Evolutionary conservation across 2,329 filamentous ascomycete species (phyloP).

Genomic region (Drechslerella stenobrocha): DNA sequence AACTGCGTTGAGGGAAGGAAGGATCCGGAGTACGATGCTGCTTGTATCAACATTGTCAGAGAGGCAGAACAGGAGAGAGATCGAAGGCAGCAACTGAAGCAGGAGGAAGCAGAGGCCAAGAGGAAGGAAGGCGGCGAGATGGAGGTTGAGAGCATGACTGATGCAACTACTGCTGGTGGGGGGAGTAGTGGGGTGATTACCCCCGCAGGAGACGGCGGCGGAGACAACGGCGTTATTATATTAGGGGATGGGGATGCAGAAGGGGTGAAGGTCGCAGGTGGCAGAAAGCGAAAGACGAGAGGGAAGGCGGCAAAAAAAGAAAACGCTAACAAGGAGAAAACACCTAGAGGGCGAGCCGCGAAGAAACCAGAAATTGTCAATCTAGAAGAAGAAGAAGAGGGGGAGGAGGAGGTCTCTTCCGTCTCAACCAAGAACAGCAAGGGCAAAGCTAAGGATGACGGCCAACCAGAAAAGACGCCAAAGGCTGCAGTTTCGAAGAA

Average conservation of each 20-base stretch:
- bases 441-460: slow-evolving; percentile 23
- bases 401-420: no score
- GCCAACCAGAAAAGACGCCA: slow-evolving; percentile 14
- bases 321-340: slow-evolving; percentile 11
- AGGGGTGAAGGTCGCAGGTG: slow-evolving; percentile 18
- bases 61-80: slow-evolving; percentile 35
- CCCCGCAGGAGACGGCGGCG: slow-evolving; percentile 37
- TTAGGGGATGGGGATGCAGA: slow-evolving; percentile 38
- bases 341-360: slow-evolving; percentile 1
- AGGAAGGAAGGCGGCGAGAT: slow-evolving; percentile 36
- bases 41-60: slow-evolving; percentile 36
- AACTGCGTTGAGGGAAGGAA: slow-evolving; percentile 40
- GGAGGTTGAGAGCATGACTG: slow-evolving; percentile 47
- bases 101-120: slow-evolving; percentile 18
- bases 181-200: slow-evolving; percentile 42
- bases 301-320: slow-evolving; percentile 32
- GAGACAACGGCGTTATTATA: slow-evolving; percentile 43
- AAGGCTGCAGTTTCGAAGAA: slow-evolving; percentile 25
- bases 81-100: slow-evolving; percentile 11
- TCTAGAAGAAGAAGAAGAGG: slow-evolving; percentile 10
- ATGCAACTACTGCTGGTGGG: slow-evolving; percentile 30
- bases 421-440: slow-evolving; percentile 12
- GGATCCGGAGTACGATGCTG: slow-evolving; percentile 37
- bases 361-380: slow-evolving; percentile 7
- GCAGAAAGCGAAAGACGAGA: slow-evolving; percentile 29